Conservation (phyloP, 106 monocot genomes). For the Acorus calamus region DNA sequence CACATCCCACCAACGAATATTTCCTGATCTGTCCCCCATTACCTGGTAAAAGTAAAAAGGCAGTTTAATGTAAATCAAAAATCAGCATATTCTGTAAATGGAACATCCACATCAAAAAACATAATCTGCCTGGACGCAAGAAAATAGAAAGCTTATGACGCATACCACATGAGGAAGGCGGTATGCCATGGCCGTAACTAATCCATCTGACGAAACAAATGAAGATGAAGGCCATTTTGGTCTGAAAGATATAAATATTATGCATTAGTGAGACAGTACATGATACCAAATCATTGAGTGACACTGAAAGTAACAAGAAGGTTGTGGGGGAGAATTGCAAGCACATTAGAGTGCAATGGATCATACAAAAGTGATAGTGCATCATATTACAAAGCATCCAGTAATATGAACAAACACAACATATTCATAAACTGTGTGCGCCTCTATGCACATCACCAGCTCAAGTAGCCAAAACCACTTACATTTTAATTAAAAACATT, state of each 20-base stretch:
- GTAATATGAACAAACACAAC: no score
- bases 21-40: slow-evolving; percentile 92
- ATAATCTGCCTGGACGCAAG: neutral
- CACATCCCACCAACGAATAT: slow-evolving; percentile 99
- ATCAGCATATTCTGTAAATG: neutral
- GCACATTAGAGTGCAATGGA: no score
- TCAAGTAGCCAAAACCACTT: no score
- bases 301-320: no score
- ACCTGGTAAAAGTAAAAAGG: slow-evolving; percentile 38
- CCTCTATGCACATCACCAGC: no score
- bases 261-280: no score
- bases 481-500: no score
- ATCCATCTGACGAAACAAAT: slow-evolving; percentile 81
- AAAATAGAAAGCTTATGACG: slow-evolving; percentile 5
- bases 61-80: neutral
- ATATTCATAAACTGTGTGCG: no score
- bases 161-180: slow-evolving; percentile 97
- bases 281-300: no score
- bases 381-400: no score
- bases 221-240: slow-evolving; percentile 95
- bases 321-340: no score
- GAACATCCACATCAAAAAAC: neutral
- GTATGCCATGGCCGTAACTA: slow-evolving; percentile 97
- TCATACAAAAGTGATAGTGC: no score
- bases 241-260: slow-evolving; percentile 24